A percentile compares a stretch with the other conserved stretches of the same genome.
These are phyloP conservation scores for Aspergillus japonicus DNA, from an alignment of 2,329 filamentous ascomycete genomes.

Conservation along the genomic window DNA sequence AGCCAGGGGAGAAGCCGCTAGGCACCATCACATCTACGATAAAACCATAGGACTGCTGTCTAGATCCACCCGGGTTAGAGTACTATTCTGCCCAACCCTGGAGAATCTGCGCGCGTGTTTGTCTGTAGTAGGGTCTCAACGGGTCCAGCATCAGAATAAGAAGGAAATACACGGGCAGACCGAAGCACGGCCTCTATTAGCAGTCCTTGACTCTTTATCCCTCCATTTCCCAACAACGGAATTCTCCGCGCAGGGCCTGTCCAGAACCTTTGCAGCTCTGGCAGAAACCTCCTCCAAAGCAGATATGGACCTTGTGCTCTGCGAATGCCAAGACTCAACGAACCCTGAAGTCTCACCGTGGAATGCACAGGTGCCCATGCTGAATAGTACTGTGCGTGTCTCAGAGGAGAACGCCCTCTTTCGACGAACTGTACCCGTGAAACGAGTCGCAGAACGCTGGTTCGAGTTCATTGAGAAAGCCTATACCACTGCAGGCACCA, in stretches of 20 bases:
- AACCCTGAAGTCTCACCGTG: slow-evolving; percentile 39
- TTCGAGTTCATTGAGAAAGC: slow-evolving; percentile 55
- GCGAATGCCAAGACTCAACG: slow-evolving; percentile 40
- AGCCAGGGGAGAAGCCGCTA: slow-evolving; percentile 16
- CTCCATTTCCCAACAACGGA: slow-evolving; percentile 46
- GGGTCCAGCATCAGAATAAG: background rate
- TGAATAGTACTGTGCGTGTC: slow-evolving; percentile 56
- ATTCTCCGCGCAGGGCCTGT: slow-evolving; percentile 50
- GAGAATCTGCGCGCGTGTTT: slow-evolving; percentile 76
- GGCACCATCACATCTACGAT: slow-evolving; percentile 51
- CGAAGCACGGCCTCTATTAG: slow-evolving; percentile 30
- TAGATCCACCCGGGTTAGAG: slow-evolving; percentile 65
- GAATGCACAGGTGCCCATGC: slow-evolving; percentile 58
- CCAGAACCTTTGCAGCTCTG: slow-evolving; percentile 42
- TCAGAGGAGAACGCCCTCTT: slow-evolving; percentile 54
- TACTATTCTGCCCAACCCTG: slow-evolving; percentile 73
- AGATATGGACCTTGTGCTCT: slow-evolving; percentile 37
- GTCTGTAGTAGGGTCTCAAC: slow-evolving; percentile 47
- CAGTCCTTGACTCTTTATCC: slow-evolving; percentile 42
- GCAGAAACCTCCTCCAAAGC: slow-evolving; percentile 38
- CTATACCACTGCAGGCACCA: slow-evolving; percentile 2
- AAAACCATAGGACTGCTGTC: slow-evolving; percentile 69
- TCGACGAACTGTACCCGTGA: slow-evolving; percentile 59
- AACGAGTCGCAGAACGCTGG: slow-evolving; percentile 63
- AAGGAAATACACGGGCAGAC: slow-evolving; percentile 1